These are phyloP conservation scores for Tillandsia fasciculata DNA, from an alignment of 176 grass and related monocot species.

Conservation along the genomic window DNA sequence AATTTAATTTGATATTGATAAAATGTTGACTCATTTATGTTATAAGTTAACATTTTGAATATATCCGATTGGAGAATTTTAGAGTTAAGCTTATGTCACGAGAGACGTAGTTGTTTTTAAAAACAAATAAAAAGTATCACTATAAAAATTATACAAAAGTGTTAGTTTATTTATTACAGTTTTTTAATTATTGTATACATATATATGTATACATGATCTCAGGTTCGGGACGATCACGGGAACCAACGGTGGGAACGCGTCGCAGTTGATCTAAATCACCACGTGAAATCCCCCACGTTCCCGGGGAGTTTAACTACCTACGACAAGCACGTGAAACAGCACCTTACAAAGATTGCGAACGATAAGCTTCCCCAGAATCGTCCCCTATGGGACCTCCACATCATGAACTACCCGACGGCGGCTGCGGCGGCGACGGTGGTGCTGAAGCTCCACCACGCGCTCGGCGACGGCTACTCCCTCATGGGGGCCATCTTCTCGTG, in stretches of 20 bases:
- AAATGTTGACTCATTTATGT: too few relatives aligned
- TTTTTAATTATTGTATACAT: too few relatives aligned
- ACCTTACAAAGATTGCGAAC: neutral
- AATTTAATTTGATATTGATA: too few relatives aligned
- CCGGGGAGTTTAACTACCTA: neutral
- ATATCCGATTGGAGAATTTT: too few relatives aligned
- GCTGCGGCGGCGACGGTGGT: slow-evolving; percentile 3
- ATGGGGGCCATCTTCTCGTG: slow-evolving; percentile 12
- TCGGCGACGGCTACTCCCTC: slow-evolving; percentile 11
- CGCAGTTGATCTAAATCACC: neutral
- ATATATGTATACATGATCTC: neutral
- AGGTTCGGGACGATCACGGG: slow-evolving; percentile 6
- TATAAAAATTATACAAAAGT: too few relatives aligned
- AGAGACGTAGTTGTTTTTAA: too few relatives aligned
- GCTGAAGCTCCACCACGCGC: slow-evolving; percentile 4
- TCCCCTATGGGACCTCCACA: neutral
- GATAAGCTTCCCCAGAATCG: neutral
- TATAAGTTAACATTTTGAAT: too few relatives aligned
- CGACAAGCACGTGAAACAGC: neutral
- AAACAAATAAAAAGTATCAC: too few relatives aligned
- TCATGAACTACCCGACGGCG: slow-evolving; percentile 11
- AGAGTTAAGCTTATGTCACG: too few relatives aligned
- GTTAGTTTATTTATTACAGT: too few relatives aligned
- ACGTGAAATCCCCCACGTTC: neutral
- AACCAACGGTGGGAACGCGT: slow-evolving; percentile 1